Evolutionary conservation across 177 flowering plant genomes (phyloP).

Genomic region (Vitis hybrid): DNA sequence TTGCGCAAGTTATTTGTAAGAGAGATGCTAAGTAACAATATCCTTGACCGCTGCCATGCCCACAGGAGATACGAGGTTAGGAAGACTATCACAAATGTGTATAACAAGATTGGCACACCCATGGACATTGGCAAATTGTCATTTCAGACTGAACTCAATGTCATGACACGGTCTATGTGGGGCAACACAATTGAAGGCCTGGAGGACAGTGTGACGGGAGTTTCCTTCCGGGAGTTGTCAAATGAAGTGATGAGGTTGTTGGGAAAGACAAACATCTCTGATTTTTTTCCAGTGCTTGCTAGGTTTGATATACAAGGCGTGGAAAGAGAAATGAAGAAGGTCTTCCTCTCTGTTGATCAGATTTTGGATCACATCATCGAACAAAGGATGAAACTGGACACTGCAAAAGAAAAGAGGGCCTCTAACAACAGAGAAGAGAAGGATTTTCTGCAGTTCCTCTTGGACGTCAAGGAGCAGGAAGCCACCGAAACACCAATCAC

Average conservation of each 20-base stretch:
- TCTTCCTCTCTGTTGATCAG: neutral
- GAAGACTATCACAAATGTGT: constrained; percentile 6
- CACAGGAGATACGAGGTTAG: constrained; percentile 1
- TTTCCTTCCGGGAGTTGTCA: constrained; percentile 5
- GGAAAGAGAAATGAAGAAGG: constrained; percentile 12
- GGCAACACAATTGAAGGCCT: too few relatives aligned
- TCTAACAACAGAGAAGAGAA: neutral
- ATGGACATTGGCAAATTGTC: constrained; percentile 14
- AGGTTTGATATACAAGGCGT: constrained; percentile 35
- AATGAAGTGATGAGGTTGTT: neutral
- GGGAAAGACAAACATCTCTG: constrained; percentile 29
- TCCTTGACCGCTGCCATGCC: constrained; percentile 20
- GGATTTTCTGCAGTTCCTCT: constrained; percentile 28
- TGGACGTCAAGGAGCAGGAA: constrained; percentile 26
- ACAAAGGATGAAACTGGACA: neutral
- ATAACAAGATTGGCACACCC: neutral
- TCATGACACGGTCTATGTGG: neutral
- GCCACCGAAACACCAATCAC: constrained; percentile 23
- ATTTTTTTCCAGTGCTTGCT: constrained; percentile 29
- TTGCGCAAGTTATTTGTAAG: constrained; percentile 27
- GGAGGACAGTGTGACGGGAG: too few relatives aligned
- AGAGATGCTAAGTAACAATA: constrained; percentile 22
- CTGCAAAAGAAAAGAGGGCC: neutral
- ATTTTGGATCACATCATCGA: constrained; percentile 15
- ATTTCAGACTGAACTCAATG: constrained; percentile 9